Percentiles rank a stretch among this genome's conserved stretches.
Conservation (phyloP, 148 eudicot genomes). For the Vaccinium macrocarpon region DNA sequence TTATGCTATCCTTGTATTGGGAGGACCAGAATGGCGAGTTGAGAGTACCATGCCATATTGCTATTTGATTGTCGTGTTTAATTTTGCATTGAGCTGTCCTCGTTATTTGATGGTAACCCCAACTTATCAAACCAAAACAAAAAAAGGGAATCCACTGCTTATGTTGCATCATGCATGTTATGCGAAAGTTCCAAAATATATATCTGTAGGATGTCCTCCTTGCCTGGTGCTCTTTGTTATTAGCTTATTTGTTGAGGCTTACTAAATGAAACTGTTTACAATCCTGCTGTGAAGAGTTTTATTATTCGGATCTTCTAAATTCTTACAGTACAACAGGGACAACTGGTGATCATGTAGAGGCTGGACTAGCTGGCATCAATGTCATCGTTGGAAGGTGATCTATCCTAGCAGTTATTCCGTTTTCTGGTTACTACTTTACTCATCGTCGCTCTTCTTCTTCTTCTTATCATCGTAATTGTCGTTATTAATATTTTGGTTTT, state of each 20-base stretch:
- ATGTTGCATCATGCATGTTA: background rate
- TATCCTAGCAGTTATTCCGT: constrained; percentile 4
- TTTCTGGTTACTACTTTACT: background rate
- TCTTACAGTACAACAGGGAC: constrained; percentile 41
- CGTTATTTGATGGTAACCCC: background rate
- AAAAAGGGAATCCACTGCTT: background rate
- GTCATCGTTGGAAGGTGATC: constrained; percentile 74
- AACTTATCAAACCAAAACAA: background rate
- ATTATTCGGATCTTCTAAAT: constrained; percentile 2
- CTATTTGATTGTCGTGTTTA: background rate
- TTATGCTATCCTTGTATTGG: background rate
- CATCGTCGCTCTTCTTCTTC: background rate
- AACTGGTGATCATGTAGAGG: constrained; percentile 49
- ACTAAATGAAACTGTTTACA: background rate
- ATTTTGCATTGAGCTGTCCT: background rate
- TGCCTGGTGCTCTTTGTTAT: background rate
- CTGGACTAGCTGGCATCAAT: constrained; percentile 69
- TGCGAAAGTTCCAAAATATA: background rate
- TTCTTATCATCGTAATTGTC: background rate
- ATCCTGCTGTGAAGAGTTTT: background rate
- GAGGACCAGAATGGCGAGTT: background rate
- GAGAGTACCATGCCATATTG: background rate
- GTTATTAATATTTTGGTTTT: background rate
- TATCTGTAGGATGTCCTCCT: constrained; percentile 1
- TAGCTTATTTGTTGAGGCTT: background rate